Evolutionary conservation across 176 grass and related monocot species (phyloP), one percentile per base, ranked within the genome.

Genomic region (Pontederia paniculata): DNA sequence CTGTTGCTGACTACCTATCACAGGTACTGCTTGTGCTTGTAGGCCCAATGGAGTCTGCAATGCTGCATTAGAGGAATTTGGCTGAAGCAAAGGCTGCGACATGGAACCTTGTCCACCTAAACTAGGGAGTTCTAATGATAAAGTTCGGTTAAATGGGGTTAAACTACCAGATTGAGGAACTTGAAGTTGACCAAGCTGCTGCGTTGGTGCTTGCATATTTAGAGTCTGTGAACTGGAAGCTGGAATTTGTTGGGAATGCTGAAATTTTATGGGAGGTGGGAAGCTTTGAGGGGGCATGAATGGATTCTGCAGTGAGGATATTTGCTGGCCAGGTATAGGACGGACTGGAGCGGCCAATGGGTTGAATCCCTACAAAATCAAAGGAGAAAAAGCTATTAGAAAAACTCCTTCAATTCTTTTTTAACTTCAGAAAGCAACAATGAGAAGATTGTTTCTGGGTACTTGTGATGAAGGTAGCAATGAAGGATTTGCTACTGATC

Each of bases 401-500:
- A 25, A 75, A 55, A 65, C 65, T 57, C 19, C 9, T 62, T 41
- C 9, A 31, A 16, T 53, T 53, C 50, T 53, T 13, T 19, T 13
- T 53, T n/a, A n/a, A n/a, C n/a, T n/a, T n/a, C n/a, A n/a, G n/a
- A n/a, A n/a, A n/a, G n/a, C n/a, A n/a, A 17, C 6, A 53, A 16
- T 23, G n/a, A n/a, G 42, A 16, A 57, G 45, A 4, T 10, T 23
- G 9, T 17, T 31, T 31, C 19, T 41, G 42, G 31, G 43, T 90
- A 97, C 85, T 71, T 97, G 80, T 42, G 85, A 77, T 21, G 85
- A 85, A 54, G 78, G 64, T 70, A 69, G 78, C 54, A 55, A 48
- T 53, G 78, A 67, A 37, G 84, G 83, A 66, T 20, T 95, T 66
- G 76, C 57, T 50, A 86, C 51, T 37, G 85, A 69, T 53, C 75